A percentile compares a stretch with the other conserved stretches of the same genome.
Evolutionary conservation across 148 eudicot genomes (phyloP).

Genomic region (Vaccinium vitisidaea): DNA sequence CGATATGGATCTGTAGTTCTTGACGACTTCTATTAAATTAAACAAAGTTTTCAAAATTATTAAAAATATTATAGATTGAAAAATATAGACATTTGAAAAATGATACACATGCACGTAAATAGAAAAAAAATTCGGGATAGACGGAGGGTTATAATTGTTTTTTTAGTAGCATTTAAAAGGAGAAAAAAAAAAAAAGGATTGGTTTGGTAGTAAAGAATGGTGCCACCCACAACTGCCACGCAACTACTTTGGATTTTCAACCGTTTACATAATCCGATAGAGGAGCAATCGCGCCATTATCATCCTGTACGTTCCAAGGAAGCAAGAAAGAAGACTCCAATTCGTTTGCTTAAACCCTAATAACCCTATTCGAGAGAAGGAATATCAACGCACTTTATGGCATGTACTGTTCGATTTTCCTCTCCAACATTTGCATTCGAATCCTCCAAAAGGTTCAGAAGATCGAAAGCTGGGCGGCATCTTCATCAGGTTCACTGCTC

Average conservation of each 20-base stretch:
- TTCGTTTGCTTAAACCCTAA: not conserved
- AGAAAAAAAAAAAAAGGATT: no score
- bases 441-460: not conserved
- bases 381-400: not conserved
- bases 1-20: no score
- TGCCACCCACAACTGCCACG: not conserved
- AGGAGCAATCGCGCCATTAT: not conserved
- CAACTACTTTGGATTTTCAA: not conserved
- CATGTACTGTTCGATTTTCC: conserved; percentile 18
- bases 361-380: not conserved
- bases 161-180: no score
- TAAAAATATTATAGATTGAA: no score
- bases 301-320: no score
- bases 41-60: no score
- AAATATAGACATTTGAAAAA: no score
- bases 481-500: conserved; percentile 17
- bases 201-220: not conserved
- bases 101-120: no score
- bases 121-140: no score
- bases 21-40: no score
- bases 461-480: not conserved
- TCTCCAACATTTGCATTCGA: conserved; percentile 10
- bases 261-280: not conserved
- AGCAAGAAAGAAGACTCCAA: not conserved
- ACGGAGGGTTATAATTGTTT: no score